Percentiles rank a stretch among this genome's conserved stretches.
These are phyloP conservation scores for Ascochyta lentis DNA, from an alignment of 2,329 filamentous ascomycete genomes.

Conservation along the genomic window DNA sequence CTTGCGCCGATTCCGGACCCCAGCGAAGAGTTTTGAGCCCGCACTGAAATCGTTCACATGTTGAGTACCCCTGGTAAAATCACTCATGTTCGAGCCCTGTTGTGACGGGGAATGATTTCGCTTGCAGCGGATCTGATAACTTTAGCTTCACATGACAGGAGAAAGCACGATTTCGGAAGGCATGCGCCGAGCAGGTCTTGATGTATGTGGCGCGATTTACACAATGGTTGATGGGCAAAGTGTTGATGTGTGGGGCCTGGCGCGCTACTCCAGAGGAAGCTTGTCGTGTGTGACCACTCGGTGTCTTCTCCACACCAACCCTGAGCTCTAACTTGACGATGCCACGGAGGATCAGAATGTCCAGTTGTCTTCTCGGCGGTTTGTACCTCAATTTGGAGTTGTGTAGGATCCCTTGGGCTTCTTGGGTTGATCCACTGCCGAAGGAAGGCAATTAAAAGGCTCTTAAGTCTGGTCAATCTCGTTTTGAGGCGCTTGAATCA, in stretches of 20 bases:
- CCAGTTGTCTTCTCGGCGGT: neutral
- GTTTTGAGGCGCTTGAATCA: neutral
- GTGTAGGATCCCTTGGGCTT: conserved; percentile 10
- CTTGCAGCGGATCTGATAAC: conserved; percentile 37
- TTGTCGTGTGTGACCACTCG: conserved; percentile 4
- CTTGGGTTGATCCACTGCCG: conserved; percentile 4
- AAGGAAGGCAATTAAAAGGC: neutral
- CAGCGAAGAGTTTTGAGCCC: neutral
- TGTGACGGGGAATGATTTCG: conserved; percentile 18
- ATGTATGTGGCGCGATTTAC: conserved; percentile 14
- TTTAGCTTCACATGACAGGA: conserved; percentile 20
- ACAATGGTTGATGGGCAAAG: neutral
- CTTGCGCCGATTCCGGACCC: conserved; percentile 19
- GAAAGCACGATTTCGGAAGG: conserved; percentile 12
- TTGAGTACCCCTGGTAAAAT: neutral
- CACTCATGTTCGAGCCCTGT: neutral
- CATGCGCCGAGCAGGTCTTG: neutral
- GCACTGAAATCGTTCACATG: neutral
- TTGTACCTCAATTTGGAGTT: neutral
- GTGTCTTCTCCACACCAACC: conserved; percentile 8
- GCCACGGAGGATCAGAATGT: neutral
- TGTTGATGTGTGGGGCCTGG: conserved; percentile 1
- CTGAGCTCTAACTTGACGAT: conserved; percentile 4
- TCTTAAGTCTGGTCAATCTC: conserved; percentile 2
- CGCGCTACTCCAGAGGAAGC: neutral